Percentiles rank a stretch among this genome's conserved stretches.
Conservation (phyloP, 768 basidiomycete species). For the Agrocybe praecox region DNA sequence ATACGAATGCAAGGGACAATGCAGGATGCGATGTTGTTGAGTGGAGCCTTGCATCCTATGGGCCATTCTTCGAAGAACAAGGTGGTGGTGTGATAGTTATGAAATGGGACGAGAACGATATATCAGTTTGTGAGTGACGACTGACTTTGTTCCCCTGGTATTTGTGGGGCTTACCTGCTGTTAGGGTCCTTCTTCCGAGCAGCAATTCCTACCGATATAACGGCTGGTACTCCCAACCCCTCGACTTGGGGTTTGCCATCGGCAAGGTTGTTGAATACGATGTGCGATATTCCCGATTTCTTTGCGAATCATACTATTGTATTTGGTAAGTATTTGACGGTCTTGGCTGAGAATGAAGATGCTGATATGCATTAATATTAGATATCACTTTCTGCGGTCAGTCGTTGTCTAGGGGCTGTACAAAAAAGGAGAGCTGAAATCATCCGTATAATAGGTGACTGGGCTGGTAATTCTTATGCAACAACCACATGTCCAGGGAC, state of each 20-base stretch:
- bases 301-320: slow-evolving; percentile 75
- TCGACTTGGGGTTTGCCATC: slow-evolving; percentile 70
- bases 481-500: slow-evolving; percentile 74
- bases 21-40: slow-evolving; percentile 80
- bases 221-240: slow-evolving; percentile 62
- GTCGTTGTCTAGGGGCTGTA: slow-evolving; percentile 11
- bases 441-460: slow-evolving; percentile 54
- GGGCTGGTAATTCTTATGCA: slow-evolving; percentile 82
- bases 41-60: slow-evolving; percentile 83
- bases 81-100: slow-evolving; percentile 87
- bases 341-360: neutral
- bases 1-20: slow-evolving; percentile 54
- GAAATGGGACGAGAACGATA: slow-evolving; percentile 84
- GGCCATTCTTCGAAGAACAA: slow-evolving; percentile 76
- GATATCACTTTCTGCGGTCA: slow-evolving; percentile 86
- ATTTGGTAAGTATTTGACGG: slow-evolving; percentile 57
- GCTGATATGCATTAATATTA: slow-evolving; percentile 25
- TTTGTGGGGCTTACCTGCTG: neutral
- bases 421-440: neutral
- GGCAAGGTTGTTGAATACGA: slow-evolving; percentile 56
- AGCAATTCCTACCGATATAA: slow-evolving; percentile 71
- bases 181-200: slow-evolving; percentile 84
- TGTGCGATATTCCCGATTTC: slow-evolving; percentile 60
- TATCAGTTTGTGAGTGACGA: slow-evolving; percentile 67
- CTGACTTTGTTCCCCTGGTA: neutral